phyloP scores from a whole-genome alignment of 176 grass and related monocot species.

The Canna indica region DNA sequence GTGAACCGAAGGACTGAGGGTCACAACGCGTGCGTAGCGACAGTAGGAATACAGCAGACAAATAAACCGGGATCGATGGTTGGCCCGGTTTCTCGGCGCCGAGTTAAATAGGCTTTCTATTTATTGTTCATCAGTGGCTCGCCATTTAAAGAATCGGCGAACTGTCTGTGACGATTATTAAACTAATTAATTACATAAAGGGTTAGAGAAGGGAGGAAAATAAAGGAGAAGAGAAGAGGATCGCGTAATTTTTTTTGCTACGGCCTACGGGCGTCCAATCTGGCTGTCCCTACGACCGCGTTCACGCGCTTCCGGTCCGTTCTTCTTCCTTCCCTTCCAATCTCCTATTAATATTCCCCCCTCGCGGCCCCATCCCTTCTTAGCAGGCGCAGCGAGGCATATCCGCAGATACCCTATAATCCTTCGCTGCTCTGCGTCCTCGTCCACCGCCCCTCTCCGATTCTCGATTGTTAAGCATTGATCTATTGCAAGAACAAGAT shows the following conservation, averaged over 20 bases:
- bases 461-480: neutral
- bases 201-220: neutral
- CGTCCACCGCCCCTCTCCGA: neutral
- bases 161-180: neutral
- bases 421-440: neutral
- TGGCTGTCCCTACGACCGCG: neutral
- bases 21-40: no score
- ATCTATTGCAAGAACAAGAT: neutral
- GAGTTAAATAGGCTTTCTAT: neutral
- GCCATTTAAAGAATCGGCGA: neutral
- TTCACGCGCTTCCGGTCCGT: constrained; percentile 2
- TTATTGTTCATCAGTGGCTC: neutral
- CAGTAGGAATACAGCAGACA: neutral
- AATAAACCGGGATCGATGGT: neutral
- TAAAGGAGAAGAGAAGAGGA: neutral
- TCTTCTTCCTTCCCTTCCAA: no score
- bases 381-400: neutral
- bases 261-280: neutral
- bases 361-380: neutral
- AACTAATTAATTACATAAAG: neutral
- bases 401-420: neutral
- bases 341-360: constrained; percentile 4
- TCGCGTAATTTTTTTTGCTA: no score
- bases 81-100: neutral
- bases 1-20: no score